These are phyloP conservation scores for Boletales sp. DNA, from an alignment of 768 basidiomycete genomes.

Conservation along the genomic window DNA sequence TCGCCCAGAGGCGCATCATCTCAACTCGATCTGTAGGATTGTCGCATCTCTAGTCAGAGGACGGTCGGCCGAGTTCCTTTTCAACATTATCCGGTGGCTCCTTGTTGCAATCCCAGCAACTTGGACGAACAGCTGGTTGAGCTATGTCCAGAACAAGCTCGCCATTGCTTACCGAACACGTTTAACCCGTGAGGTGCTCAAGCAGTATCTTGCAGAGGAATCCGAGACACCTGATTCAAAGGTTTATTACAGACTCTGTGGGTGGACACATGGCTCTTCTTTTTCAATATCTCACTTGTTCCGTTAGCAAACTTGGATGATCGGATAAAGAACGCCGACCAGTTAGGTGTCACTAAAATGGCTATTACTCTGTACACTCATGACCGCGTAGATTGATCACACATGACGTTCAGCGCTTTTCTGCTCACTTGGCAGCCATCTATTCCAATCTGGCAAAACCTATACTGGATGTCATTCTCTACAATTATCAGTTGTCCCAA, in stretches of 20 bases:
- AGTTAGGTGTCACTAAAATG: constrained; percentile 44
- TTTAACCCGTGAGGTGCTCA: constrained; percentile 78
- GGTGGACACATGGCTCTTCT: constrained; percentile 22
- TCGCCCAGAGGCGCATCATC: not conserved
- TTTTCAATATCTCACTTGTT: not conserved
- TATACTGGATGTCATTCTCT: constrained; percentile 85
- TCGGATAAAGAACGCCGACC: constrained; percentile 93
- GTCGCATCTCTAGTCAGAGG: constrained; percentile 93
- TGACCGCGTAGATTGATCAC: constrained; percentile 74
- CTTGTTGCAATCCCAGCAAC: constrained; percentile 91
- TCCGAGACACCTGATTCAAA: constrained; percentile 67
- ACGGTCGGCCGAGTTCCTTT: constrained; percentile 70
- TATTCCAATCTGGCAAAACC: constrained; percentile 96
- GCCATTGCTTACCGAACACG: constrained; percentile 86
- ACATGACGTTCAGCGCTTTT: constrained; percentile 92
- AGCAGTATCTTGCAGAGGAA: constrained; percentile 77
- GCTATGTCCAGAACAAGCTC: constrained; percentile 91
- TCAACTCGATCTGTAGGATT: constrained; percentile 52
- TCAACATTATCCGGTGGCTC: constrained; percentile 87
- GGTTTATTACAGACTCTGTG: constrained; percentile 90
- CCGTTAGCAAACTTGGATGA: constrained; percentile 85
- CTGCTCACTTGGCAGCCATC: constrained; percentile 85
- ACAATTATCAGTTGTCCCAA: constrained; percentile 91
- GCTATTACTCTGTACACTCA: constrained; percentile 8
- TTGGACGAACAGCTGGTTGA: constrained; percentile 90